Percentiles rank a stretch among this genome's conserved stretches.
Conservation (phyloP, 202 grass and related monocot species). For the Elaeis oleifera region DNA sequence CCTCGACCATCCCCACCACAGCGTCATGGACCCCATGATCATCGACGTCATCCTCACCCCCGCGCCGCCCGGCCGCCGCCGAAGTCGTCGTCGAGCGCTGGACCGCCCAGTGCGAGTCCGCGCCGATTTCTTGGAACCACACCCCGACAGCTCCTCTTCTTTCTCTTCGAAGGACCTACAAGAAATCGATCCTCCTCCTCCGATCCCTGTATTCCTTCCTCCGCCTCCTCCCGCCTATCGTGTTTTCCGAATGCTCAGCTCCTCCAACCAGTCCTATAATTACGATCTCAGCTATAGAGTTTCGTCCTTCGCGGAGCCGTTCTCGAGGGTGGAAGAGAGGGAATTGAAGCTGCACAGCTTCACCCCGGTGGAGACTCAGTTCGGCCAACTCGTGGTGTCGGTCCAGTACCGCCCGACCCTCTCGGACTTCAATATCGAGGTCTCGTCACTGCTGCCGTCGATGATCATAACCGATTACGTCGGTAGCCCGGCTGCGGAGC, state of each 20-base stretch:
- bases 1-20: slow-evolving; percentile 3
- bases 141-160: neutral
- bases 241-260: slow-evolving; percentile 60
- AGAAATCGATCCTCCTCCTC: slow-evolving; percentile 15
- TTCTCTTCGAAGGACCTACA: slow-evolving; percentile 52
- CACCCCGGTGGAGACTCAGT: slow-evolving; percentile 59
- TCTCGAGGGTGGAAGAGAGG: slow-evolving; percentile 56
- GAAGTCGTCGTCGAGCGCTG: slow-evolving; percentile 60
- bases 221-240: slow-evolving; percentile 60
- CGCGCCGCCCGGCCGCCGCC: neutral
- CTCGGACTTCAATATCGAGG: slow-evolving; percentile 60
- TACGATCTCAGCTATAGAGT: slow-evolving; percentile 67
- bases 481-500: slow-evolving; percentile 62
- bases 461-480: slow-evolving; percentile 71
- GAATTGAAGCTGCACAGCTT: slow-evolving; percentile 42
- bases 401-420: slow-evolving; percentile 66
- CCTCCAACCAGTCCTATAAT: slow-evolving; percentile 70
- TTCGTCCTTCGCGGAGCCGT: slow-evolving; percentile 54
- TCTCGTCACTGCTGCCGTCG: slow-evolving; percentile 46
- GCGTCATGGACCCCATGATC: slow-evolving; percentile 48
- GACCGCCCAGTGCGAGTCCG: slow-evolving; percentile 47
- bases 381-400: slow-evolving; percentile 55
- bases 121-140: neutral
- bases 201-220: slow-evolving; percentile 33
- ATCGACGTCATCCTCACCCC: slow-evolving; percentile 48